Conservation (phyloP, 2,329 filamentous ascomycete genomes). For the Trichothecium sympodiale region DNA sequence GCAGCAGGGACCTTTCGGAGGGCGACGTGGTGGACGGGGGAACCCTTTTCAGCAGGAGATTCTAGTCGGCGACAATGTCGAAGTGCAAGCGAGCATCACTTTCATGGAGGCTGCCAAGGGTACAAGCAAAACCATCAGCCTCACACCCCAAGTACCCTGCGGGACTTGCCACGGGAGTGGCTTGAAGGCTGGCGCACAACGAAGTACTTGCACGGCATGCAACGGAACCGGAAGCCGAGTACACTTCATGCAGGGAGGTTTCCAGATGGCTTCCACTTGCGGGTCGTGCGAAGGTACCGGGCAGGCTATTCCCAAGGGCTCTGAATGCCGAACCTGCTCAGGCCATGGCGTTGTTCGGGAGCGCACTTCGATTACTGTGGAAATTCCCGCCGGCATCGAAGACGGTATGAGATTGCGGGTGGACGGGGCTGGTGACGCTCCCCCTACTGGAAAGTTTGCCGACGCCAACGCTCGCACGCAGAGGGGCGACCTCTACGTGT, state of each 20-base stretch:
- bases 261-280: slow-evolving; percentile 93
- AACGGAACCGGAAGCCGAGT: slow-evolving; percentile 79
- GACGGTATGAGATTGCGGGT: slow-evolving; percentile 90
- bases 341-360: slow-evolving; percentile 81
- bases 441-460: slow-evolving; percentile 59
- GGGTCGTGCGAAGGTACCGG: slow-evolving; percentile 71
- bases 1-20: slow-evolving; percentile 42
- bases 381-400: slow-evolving; percentile 91
- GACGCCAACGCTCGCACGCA: slow-evolving; percentile 53
- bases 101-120: slow-evolving; percentile 97
- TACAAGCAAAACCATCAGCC: slow-evolving; percentile 73
- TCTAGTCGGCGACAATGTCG: slow-evolving; percentile 89
- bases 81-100: slow-evolving; percentile 83
- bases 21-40: slow-evolving; percentile 36
- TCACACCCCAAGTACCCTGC: slow-evolving; percentile 73
- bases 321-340: slow-evolving; percentile 67
- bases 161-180: slow-evolving; percentile 75
- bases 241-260: slow-evolving; percentile 82
- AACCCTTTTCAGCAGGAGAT: slow-evolving; percentile 67
- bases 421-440: slow-evolving; percentile 76
- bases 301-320: slow-evolving; percentile 62
- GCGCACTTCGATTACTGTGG: slow-evolving; percentile 71
- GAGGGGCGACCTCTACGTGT: slow-evolving; percentile 82
- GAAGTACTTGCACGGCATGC: slow-evolving; percentile 65
- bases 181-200: slow-evolving; percentile 68